A percentile compares a stretch with the other conserved stretches of the same genome.
Conservation (phyloP, 1,139 yeast species). For the Kurtzmaniella quercitrusa region DNA sequence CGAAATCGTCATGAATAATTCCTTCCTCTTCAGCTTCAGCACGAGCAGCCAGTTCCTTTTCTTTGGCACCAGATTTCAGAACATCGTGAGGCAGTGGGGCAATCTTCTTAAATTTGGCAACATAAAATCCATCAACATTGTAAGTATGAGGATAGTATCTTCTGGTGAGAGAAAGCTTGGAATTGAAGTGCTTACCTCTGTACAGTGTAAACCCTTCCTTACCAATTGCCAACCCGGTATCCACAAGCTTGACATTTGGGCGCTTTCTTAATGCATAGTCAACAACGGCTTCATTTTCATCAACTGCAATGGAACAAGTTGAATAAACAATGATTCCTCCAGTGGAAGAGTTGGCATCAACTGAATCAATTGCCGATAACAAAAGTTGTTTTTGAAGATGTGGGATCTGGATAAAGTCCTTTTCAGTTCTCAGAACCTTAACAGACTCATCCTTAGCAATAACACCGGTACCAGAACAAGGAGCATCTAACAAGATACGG, state of each 20-base stretch:
- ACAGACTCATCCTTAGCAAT: conserved; percentile 96
- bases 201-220: conserved; percentile 91
- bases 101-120: conserved; percentile 91
- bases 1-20: conserved; percentile 80
- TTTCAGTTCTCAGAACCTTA: conserved; percentile 89
- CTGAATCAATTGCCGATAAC: conserved; percentile 94
- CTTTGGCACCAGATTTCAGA: conserved; percentile 85
- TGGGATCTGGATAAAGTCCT: conserved; percentile 95
- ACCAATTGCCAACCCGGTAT: conserved; percentile 91
- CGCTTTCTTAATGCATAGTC: conserved; percentile 95
- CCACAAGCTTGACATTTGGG: conserved; percentile 93
- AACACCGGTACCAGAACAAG: conserved; percentile 99
- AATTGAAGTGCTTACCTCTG: conserved; percentile 88
- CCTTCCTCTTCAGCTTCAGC: conserved; percentile 79
- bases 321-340: conserved; percentile 97
- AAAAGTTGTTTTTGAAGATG: conserved; percentile 92
- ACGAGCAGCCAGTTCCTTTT: conserved; percentile 76
- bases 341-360: conserved; percentile 83
- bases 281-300: conserved; percentile 98
- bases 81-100: conserved; percentile 82
- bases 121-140: conserved; percentile 97
- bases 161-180: conserved; percentile 74
- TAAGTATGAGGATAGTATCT: conserved; percentile 98
- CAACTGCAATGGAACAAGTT: conserved; percentile 97
- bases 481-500: conserved; percentile 92